Conservation (phyloP, 2,329 filamentous ascomycete species). For the Botrytis fabae region DNA sequence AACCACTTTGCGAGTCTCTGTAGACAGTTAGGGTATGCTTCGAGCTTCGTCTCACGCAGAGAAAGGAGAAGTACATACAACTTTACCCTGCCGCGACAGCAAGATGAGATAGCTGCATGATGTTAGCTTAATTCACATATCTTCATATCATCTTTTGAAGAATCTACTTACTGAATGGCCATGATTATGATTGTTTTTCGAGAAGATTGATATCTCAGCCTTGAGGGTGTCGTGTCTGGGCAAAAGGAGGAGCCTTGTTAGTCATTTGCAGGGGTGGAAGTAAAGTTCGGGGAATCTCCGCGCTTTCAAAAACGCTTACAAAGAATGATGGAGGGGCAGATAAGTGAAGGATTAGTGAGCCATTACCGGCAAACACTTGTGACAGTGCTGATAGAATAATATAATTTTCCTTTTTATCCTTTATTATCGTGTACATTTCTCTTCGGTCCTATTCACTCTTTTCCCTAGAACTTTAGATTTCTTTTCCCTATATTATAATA, state of each 20-base stretch:
- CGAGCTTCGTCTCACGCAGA: conserved; percentile 21
- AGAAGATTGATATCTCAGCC: conserved; percentile 15
- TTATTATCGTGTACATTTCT: conserved; percentile 13
- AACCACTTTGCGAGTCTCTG: conserved; percentile 99
- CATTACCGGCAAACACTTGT: conserved; percentile 8
- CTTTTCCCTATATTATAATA: neutral
- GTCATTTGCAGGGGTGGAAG: neutral
- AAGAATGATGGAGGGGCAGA: conserved; percentile 22
- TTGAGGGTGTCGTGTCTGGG: conserved; percentile 20
- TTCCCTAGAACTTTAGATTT: neutral
- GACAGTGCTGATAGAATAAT: conserved; percentile 16
- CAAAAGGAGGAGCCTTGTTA: conserved; percentile 7
- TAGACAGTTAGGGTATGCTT: conserved; percentile 33
- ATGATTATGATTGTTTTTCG: conserved; percentile 39
- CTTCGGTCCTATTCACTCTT: neutral
- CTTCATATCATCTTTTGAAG: neutral
- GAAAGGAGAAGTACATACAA: conserved; percentile 63
- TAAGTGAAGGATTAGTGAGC: conserved; percentile 6
- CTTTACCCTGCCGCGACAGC: conserved; percentile 97
- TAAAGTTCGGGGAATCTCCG: neutral
- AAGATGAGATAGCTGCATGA: conserved; percentile 85
- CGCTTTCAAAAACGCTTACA: conserved; percentile 11
- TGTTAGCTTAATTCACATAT: conserved; percentile 27
- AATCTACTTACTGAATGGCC: conserved; percentile 53
- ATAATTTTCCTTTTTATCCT: conserved; percentile 15